A percentile compares a stretch with the other conserved stretches of the same genome.
Evolutionary conservation across 2,329 filamentous ascomycete genomes (phyloP).

Genomic region (Cladobotryum protrusum): DNA sequence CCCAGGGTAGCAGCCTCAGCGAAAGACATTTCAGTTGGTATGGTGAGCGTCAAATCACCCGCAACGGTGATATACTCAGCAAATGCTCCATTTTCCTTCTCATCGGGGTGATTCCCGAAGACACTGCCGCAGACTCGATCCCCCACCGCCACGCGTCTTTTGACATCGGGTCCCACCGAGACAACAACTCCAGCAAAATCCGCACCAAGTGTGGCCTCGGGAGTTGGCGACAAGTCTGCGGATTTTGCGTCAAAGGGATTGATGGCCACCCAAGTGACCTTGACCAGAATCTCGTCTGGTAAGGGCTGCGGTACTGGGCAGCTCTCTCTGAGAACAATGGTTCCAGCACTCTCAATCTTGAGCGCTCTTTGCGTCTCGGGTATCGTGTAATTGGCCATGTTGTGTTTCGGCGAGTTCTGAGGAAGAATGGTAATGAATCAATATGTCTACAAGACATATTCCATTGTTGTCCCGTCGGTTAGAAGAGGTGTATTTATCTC

Average conservation of each 20-base stretch:
- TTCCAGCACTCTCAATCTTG: too few relatives aligned
- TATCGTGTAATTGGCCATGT: too few relatives aligned
- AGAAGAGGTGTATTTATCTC: too few relatives aligned
- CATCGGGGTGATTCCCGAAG: conserved; percentile 16
- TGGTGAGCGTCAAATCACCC: conserved; percentile 16
- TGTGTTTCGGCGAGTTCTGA: too few relatives aligned
- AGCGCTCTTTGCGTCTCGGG: too few relatives aligned
- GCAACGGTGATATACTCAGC: conserved; percentile 21
- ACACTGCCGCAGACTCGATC: conserved; percentile 22
- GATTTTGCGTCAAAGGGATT: conserved; percentile 33
- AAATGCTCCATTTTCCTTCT: conserved; percentile 22
- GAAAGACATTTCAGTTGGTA: conserved; percentile 21
- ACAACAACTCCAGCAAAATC: conserved; percentile 31
- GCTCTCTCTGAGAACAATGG: too few relatives aligned
- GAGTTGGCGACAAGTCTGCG: conserved; percentile 14
- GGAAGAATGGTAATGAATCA: too few relatives aligned
- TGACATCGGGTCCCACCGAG: conserved; percentile 15
- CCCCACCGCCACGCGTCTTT: conserved; percentile 14
- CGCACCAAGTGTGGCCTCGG: conserved; percentile 25
- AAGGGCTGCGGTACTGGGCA: too few relatives aligned
- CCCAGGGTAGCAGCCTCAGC: conserved; percentile 21
- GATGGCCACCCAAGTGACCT: conserved; percentile 25
- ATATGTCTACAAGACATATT: too few relatives aligned
- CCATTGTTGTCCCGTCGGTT: too few relatives aligned
- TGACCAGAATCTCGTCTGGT: conserved; percentile 13